Evolutionary conservation across 1,284 basidiomycete genomes (phyloP), one percentile per base, ranked within the genome.

Genomic region (Leccinum fallax): DNA sequence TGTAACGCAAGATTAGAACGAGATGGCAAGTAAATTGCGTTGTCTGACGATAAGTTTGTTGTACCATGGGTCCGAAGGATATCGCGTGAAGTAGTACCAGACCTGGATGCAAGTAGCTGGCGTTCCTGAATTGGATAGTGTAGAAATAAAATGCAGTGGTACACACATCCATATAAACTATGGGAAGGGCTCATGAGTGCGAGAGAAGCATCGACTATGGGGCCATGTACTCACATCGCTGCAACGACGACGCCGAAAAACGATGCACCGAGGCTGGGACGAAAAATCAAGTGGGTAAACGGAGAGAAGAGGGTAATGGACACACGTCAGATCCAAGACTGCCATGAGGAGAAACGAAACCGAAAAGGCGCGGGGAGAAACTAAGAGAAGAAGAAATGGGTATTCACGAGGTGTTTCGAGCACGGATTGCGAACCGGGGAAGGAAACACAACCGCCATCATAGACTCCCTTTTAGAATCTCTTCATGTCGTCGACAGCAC

Each of bases 101-200:
- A 81, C 78, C 69, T 88, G 86, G 32, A 85, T 74, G 58, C 80
- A 79, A 4, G 85, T 83, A 26, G 85, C 86, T 87, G 13, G 61
- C 6, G 49, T 36, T 36, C 34, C 57, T n/a, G 53, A 15, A 53
- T 43, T 64, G n/a, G 59, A 52, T 11, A 5, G n/a, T 5, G 4
- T 5, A 13, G 0, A 38, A 6, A n/a, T 5, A 1, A 34, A 7
- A n/a, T 6, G 9, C 34, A 32, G 30, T 30, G 3, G 19, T 21
- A 68, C 75, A 36, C 61, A 86, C 85, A 79, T 75, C 85, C 85
- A 53, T 83, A 82, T 19, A 87, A 73, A 6, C 84, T 85, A 30
- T 48, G 8, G 4, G 40, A 55, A 21, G 32, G 26, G 28, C 40
- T 21, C 1, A 6, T 58, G 48, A 63, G 60, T 4, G 58, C n/a